Evolutionary conservation across 2,329 filamentous ascomycete genomes (phyloP), one percentile per base, ranked within the genome.

Genomic region (Penicillium corylophilum): DNA sequence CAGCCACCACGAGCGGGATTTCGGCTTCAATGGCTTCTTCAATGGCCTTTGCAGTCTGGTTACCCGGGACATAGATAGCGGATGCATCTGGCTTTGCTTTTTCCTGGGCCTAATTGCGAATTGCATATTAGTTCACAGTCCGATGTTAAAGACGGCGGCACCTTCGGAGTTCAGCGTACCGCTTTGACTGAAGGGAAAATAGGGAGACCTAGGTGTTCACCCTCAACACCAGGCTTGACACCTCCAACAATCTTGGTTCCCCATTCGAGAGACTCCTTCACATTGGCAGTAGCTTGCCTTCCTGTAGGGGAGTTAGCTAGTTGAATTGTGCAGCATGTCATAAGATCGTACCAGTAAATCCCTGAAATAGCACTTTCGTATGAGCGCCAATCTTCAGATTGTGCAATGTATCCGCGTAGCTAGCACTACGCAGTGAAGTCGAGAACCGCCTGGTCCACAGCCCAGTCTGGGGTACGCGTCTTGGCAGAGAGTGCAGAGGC

Each of bases 161-260:
- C 5, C n/a, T n/a, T n/a, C n/a, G n/a, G 20, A 36, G 2, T 24
- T 22, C 15, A 5, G 3, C 65, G 35, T 63, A 79, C 81, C 65
- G 79, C 82, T 63, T 79, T 78, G 26, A 92, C 85, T 39, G 81
- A 84, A 1, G 87, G 85, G 18, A 90, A 75, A 1, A 92, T 79
- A 1, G 89, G 89, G 31, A 90, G 75, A 2, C 86, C 87, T 18
- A 92, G 74, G 73, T 92, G 88, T 64, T 89, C 83, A 43, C 84
- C 84, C 51, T 83, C 80, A 44, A 85, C 82, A 3, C 84, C 84
- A 0, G 88, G 89, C 47, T 83, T 89, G 16, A 91, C 87, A 23
- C 88, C 88, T 26, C 89, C 89, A 0, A 93, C 87, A 53, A 93
- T 85, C 33, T 89, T 87, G 35, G 89, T 92, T 12, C 89, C 89